A percentile compares a stretch with the other conserved stretches of the same genome.
Conservation (phyloP, 2,329 filamentous ascomycete genomes). For the Nothophoma quercina region DNA sequence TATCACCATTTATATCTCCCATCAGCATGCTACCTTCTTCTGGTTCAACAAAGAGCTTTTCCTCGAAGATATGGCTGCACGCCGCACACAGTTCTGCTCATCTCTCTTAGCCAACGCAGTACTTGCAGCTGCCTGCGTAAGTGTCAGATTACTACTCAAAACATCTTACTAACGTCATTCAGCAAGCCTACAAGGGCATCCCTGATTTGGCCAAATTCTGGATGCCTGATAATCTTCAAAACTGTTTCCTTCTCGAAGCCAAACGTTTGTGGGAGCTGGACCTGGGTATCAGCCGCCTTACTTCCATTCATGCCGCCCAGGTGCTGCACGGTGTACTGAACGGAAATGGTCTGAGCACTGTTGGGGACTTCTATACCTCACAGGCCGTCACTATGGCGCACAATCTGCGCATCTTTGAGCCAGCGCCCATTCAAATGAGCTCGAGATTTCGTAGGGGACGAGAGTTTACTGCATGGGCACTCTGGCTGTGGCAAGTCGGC, state of each 20-base stretch:
- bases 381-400: constrained; percentile 24
- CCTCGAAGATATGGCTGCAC: constrained; percentile 27
- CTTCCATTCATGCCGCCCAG: constrained; percentile 26
- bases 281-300: constrained; percentile 16
- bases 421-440: background rate
- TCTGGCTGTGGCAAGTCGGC: constrained; percentile 16
- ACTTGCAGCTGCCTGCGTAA: constrained; percentile 30
- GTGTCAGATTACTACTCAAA: constrained; percentile 5
- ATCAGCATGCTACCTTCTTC: constrained; percentile 19
- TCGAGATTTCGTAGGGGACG: background rate
- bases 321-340: constrained; percentile 6
- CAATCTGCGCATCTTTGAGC: constrained; percentile 21
- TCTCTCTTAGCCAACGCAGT: constrained; percentile 30
- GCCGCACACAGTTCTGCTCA: constrained; percentile 22
- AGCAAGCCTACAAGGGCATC: constrained; percentile 18
- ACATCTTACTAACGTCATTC: background rate
- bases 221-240: constrained; percentile 24
- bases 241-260: constrained; percentile 30
- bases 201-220: constrained; percentile 17
- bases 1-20: constrained; percentile 20
- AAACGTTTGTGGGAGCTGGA: constrained; percentile 32
- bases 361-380: constrained; percentile 19
- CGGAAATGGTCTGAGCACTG: constrained; percentile 14
- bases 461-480: constrained; percentile 21
- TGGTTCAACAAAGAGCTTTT: constrained; percentile 30